Base-by-base conservation (phyloP, 1,284 basidiomycete genomes). In the Boletus hoseneyae region DNA sequence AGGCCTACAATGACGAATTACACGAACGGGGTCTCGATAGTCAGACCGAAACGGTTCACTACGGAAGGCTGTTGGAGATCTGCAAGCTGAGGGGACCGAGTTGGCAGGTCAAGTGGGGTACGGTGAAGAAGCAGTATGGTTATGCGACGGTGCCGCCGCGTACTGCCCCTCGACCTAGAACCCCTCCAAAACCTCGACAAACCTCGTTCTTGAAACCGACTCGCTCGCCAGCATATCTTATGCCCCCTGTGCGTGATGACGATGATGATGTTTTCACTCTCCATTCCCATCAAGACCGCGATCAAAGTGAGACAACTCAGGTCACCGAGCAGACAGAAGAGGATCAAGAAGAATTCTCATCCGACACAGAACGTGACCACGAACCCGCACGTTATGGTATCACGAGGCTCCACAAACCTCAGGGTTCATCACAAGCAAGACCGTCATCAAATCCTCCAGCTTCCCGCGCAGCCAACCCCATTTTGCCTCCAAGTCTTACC, bases 31-130 rank as follows among this genome's bases (percentile, higher is more conserved):
- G 84, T 2, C 68, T 91, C n/a, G 85, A 90, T 57, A 77, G 83
- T n/a, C 79, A 84, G 51, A 73, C 79, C 30, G 90, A 92, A 64
- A 85, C 88, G 13, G 72, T 83, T n/a, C 87, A 85, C 62, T 92
- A 90, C 63, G 80, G 81, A 23, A 87, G 88, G 63, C 67, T 92
- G 30, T 68, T 92, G 52, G 90, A 91, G 64, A 71, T 92, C 5
- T 86, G 87, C 38, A 88, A 85, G 25, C 61, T 91, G 61, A 86
- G 81, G 68, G 89, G 86, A 13, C 73, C 73, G 47, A 85, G 77
- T 60, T 92, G 88, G 88, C 78, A 73, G 19, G 83, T 83, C 36
- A 90, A 90, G 66, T 92, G 89, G 89, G 69, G 70, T 27, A 71
- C 72, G 52, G 81, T 87, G 41, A 90, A 86, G 70, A 63, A 63